Percentiles rank a stretch among this genome's conserved stretches.
Conservation (phyloP, 345 rosid genomes). For the Viola odorata region DNA sequence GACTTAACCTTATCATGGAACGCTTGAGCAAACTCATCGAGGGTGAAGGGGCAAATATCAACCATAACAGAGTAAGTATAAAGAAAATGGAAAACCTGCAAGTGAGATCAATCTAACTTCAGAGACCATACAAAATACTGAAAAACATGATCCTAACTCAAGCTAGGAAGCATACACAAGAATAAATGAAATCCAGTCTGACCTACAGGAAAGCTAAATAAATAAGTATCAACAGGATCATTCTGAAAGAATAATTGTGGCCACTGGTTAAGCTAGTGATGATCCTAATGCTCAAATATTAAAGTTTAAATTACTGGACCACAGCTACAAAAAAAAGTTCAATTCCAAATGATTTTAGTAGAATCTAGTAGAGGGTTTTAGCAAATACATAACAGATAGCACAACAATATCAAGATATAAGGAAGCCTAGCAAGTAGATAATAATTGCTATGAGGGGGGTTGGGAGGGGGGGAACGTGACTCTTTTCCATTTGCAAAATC, state of each 20-base stretch:
- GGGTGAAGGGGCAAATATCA: constrained; percentile 67
- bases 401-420: neutral
- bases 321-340: too few species aligned
- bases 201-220: too few species aligned
- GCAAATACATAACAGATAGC: neutral
- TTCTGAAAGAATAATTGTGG: too few species aligned
- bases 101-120: constrained; percentile 18
- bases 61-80: constrained; percentile 64
- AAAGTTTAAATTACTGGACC: too few species aligned
- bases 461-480: too few species aligned
- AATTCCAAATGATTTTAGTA: neutral
- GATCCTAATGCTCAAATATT: too few species aligned
- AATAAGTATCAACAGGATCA: too few species aligned
- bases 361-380: neutral
- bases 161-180: neutral
- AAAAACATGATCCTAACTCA: neutral
- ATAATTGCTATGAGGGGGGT: too few species aligned
- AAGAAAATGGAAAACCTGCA: constrained; percentile 89
- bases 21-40: constrained; percentile 86
- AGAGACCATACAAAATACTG: constrained; percentile 13
- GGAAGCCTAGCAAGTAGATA: neutral
- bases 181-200: neutral
- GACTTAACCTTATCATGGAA: constrained; percentile 84
- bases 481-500: too few species aligned
- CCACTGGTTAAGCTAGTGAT: too few species aligned